Base-by-base conservation (phyloP, 2,329 filamentous ascomycete genomes). In the Sclerotinia subarctica region DNA sequence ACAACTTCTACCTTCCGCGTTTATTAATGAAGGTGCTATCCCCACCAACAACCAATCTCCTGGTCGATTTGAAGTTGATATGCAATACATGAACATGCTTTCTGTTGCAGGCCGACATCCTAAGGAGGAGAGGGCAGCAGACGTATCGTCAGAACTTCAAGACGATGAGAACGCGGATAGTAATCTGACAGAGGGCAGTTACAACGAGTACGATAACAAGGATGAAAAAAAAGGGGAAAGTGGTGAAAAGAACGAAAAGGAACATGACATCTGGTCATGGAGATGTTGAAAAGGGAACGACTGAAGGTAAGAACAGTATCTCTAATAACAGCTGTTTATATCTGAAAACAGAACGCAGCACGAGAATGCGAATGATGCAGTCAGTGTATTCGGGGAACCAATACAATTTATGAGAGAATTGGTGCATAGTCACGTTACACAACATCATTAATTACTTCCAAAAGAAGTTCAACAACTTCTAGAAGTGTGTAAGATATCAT, bases 31-130 rank as follows among this genome's bases (percentile, higher is more conserved):
- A n/a, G 2, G 21, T 10, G 21, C 7, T 7, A 0, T 10, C 19
- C 0, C 24, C 0, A 1, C 11, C 0, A 38, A 26, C 2, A 3
- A 0, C 15, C 13, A 62, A 0, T 5, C 29, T 2, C 6, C 21
- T 5, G 21, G n/a, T 0, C 5, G 24, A 35, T 1, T 11, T n/a
- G 5, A 19, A 4, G 35, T 38, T 1, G 17, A n/a, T 13, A 21
- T 32, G 44, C 15, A 7, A 38, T 38, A 19, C 3, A 8, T 10
- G 58, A 38, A 24, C 2, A 24, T 38, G 29, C 15, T 51, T 7
- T 51, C 46, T 1, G 2, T 21, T 0, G 13, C 3, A 11, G 46
- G 38, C 7, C 2, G 13, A 6, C 46, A 51, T 15, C 21, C 17
- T 0, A 11, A 49, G 15, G 13, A 62, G 29, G 7, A 19, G 5